A percentile compares a stretch with the other conserved stretches of the same genome.
phyloP scores from a whole-genome alignment of 176 grass and related monocot species.

The Triticum dicoccoides region DNA sequence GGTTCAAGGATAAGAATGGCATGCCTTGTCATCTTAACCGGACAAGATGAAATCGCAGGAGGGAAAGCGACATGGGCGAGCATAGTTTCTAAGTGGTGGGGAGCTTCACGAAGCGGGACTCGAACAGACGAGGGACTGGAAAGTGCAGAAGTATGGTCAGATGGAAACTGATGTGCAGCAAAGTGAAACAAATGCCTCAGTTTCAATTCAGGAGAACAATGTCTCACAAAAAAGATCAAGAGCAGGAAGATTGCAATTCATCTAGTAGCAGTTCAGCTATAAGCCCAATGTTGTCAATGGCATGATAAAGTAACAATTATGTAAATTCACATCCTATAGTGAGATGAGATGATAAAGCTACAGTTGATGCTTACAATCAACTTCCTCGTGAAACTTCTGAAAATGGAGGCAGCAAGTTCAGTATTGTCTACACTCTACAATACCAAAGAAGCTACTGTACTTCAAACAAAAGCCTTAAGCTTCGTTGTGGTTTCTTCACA shows the following conservation, averaged over 20 bases:
- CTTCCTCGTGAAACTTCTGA: background rate
- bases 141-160: background rate
- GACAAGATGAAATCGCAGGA: background rate
- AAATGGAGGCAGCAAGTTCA: background rate
- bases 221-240: background rate
- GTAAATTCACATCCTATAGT: background rate
- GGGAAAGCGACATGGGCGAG: background rate
- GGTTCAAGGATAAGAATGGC: background rate
- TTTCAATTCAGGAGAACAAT: background rate
- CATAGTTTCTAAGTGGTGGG: background rate
- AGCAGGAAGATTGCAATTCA: background rate
- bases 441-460: too few species aligned
- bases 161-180: background rate
- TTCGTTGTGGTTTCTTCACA: too few species aligned
- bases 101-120: background rate
- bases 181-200: background rate
- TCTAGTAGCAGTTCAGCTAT: background rate
- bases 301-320: background rate
- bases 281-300: background rate
- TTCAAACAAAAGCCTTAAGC: too few species aligned
- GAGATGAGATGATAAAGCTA: background rate
- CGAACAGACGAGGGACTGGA: too few species aligned
- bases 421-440: too few species aligned
- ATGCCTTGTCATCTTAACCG: background rate
- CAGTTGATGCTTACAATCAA: background rate